These are phyloP conservation scores for Cordyceps pruinosa DNA, from an alignment of 2,329 filamentous ascomycete species.

Conservation along the genomic window DNA sequence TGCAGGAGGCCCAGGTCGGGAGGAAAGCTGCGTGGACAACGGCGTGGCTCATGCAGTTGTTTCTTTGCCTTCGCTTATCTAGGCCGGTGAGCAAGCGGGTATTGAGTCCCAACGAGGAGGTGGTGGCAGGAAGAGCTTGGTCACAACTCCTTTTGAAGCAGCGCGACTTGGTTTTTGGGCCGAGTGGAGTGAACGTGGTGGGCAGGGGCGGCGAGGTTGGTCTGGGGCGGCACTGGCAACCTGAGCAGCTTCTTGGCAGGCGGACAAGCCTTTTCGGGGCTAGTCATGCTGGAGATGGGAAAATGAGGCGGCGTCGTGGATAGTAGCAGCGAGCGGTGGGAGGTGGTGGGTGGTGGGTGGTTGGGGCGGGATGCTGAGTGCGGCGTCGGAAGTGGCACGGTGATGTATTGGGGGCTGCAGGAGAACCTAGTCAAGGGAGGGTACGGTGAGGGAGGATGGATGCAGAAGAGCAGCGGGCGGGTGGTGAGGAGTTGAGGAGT, in stretches of 20 bases:
- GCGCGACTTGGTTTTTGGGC: constrained; percentile 7
- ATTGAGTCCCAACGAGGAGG: neutral
- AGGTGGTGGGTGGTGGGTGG: neutral
- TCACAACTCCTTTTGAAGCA: constrained; percentile 11
- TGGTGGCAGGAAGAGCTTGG: neutral
- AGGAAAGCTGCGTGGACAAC: neutral
- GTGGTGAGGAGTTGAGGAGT: neutral
- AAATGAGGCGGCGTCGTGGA: constrained; percentile 3
- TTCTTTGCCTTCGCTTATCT: neutral
- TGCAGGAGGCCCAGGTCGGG: neutral
- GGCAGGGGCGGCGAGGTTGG: neutral
- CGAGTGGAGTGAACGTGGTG: constrained; percentile 12
- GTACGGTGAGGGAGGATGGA: neutral
- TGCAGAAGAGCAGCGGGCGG: neutral
- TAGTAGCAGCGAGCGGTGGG: neutral
- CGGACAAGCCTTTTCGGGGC: constrained; percentile 9
- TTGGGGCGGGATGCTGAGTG: neutral
- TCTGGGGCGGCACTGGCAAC: neutral
- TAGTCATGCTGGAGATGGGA: constrained; percentile 13
- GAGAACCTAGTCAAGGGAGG: too few species aligned
- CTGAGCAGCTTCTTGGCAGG: constrained; percentile 13
- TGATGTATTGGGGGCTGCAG: constrained; percentile 1
- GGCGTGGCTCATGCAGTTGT: neutral
- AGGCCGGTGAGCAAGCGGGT: neutral
- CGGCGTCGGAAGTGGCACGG: constrained; percentile 3